A percentile compares a stretch with the other conserved stretches of the same genome.
These are phyloP conservation scores for Gossypium bickii DNA, from an alignment of 345 rosid species.

Conservation along the genomic window DNA sequence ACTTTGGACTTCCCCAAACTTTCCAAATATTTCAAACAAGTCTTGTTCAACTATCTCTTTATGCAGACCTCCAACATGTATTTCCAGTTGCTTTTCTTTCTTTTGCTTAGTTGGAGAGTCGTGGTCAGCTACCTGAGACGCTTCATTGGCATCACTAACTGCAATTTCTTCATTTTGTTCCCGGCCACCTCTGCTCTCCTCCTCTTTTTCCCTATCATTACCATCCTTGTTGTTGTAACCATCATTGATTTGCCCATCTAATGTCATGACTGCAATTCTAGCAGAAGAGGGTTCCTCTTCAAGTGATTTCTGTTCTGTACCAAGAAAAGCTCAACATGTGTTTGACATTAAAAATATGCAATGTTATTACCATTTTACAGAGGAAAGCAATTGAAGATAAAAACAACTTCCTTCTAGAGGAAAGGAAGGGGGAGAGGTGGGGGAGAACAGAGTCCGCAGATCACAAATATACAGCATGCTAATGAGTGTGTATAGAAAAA, in stretches of 20 bases:
- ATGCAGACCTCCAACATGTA: conserved; percentile 20
- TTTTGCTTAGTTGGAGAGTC: background rate
- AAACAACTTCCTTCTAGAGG: background rate
- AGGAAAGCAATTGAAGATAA: background rate
- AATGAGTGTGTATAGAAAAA: background rate
- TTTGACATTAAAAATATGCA: background rate
- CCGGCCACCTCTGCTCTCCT: background rate
- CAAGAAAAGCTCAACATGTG: conserved; percentile 3
- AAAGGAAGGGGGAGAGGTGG: background rate
- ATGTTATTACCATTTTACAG: background rate
- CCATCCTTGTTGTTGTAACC: background rate
- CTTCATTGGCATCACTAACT: conserved; percentile 1
- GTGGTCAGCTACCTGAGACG: background rate
- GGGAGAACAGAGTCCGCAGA: background rate
- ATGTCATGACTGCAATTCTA: conserved; percentile 1
- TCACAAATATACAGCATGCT: background rate
- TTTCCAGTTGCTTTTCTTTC: conserved; percentile 6
- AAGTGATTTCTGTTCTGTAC: conserved; percentile 1
- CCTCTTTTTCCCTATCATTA: background rate
- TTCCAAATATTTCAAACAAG: conserved; percentile 18
- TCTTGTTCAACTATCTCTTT: conserved; percentile 15
- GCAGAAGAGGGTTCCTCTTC: conserved; percentile 14
- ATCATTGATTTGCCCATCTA: background rate
- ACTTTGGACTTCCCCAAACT: conserved; percentile 13
- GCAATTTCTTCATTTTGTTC: conserved; percentile 15